A percentile compares a stretch with the other conserved stretches of the same genome.
These are phyloP conservation scores for Sporothrix phasma DNA, from an alignment of 2,329 filamentous ascomycete species.

Conservation along the genomic window DNA sequence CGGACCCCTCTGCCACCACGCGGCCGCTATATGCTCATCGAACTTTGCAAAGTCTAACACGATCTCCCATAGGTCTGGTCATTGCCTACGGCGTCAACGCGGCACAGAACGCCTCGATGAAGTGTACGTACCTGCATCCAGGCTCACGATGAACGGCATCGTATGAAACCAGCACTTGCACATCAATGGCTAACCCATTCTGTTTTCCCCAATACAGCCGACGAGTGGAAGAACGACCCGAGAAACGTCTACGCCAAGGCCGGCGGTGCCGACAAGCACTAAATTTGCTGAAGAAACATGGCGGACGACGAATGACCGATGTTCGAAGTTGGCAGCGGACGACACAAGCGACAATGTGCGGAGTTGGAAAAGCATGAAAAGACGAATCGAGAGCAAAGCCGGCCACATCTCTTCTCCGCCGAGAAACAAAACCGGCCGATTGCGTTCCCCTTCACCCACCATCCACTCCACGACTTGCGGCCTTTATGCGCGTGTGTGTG, in stretches of 20 bases:
- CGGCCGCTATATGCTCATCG: neutral
- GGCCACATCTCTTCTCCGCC: neutral
- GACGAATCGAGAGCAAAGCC: neutral
- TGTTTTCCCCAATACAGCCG: conserved; percentile 44
- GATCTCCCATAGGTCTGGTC: conserved; percentile 53
- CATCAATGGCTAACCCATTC: neutral
- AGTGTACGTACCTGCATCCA: conserved; percentile 46
- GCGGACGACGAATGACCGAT: neutral
- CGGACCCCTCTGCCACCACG: neutral
- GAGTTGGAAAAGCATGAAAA: neutral
- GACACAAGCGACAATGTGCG: neutral
- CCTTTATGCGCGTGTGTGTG: neutral
- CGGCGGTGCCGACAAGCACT: conserved; percentile 20
- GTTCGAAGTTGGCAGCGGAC: neutral
- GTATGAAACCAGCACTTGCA: neutral
- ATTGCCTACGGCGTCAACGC: conserved; percentile 90
- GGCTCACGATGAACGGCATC: too few relatives aligned
- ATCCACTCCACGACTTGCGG: neutral
- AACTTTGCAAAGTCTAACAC: neutral
- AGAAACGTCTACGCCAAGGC: conserved; percentile 61
- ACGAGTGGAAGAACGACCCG: conserved; percentile 95
- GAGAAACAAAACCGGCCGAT: neutral
- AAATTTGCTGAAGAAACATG: neutral
- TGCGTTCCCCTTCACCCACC: neutral
- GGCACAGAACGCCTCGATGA: conserved; percentile 64